Evolutionary conservation across 305 asterid genomes (phyloP), one percentile per base, ranked within the genome.

Genomic region (Solanum chacoense): DNA sequence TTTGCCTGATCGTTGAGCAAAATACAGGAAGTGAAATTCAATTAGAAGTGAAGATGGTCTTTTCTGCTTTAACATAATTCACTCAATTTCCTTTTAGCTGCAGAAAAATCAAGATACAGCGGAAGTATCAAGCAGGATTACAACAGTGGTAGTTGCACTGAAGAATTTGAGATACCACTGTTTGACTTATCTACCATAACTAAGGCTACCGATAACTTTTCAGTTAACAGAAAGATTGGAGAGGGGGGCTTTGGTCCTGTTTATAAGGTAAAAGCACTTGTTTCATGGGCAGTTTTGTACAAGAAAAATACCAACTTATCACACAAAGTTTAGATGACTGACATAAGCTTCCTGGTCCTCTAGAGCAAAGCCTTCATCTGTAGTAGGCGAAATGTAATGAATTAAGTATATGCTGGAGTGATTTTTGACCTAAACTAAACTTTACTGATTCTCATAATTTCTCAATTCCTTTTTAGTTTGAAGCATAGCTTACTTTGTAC

Each of bases 221-320:
- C 84, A 26, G 32, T 34, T 6, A 29, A 88, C 22, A 89, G 92
- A 78, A 91, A 90, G 90, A 91, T 92, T n/a, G 96, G 96, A 34
- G 90, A 93, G 88, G 93, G 94, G 77, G 94, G 94, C 20, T 92
- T 88, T 78, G 89, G 89, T 75, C 85, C 92, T 65, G 96, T 94
- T 71, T 94, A 91, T 88, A 88, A 85, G 96, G 97, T 93, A 65
- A 55, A 3, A 3, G 0, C n/a, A 55, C 67, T 55, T 55, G 67
- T 55, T 55, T 55, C 67, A 55, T 55, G 67, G 4, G 11, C 67
- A 55, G 0, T 55, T 55, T 55, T 55, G 11, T 55, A 55, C 67
- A 55, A 55, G 11, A 55, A 18, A 55, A 18, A 55, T 55, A 55
- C 67, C 67, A 55, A 0, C 67, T 55, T 55, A 55, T 5, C 20